Conservation (phyloP, 208 protist species). For the Trypanosoma cruzi region DNA sequence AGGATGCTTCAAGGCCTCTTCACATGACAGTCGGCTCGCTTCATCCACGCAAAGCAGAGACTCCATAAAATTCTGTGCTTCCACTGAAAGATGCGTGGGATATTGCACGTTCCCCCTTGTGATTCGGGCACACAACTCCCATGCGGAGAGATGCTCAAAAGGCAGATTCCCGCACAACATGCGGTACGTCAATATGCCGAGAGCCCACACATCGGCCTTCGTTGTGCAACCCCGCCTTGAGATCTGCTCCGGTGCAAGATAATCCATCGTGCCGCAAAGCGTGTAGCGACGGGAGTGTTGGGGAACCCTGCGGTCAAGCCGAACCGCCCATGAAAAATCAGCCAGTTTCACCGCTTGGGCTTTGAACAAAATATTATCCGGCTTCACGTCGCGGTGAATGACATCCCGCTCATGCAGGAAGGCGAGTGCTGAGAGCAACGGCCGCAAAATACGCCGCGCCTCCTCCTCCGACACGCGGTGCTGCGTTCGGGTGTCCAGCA, state of each 20-base stretch:
- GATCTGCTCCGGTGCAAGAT: conserved; percentile 96
- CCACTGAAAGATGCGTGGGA: conserved; percentile 37
- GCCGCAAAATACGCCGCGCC: conserved; percentile 28
- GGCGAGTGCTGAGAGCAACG: conserved; percentile 42
- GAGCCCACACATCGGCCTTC: conserved; percentile 75
- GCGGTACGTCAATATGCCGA: conserved; percentile 66
- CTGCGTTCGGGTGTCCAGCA: conserved; percentile 40
- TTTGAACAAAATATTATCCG: conserved; percentile 74
- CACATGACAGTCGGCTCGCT: conserved; percentile 40
- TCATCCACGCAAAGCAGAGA: conserved; percentile 56
- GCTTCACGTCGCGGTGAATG: conserved; percentile 83
- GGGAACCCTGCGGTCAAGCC: conserved; percentile 12
- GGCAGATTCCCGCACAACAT: conserved; percentile 55
- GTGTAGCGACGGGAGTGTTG: conserved; percentile 39
- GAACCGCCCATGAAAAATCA: conserved; percentile 95
- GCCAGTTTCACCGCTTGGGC: conserved; percentile 91
- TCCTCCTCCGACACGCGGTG: conserved; percentile 34
- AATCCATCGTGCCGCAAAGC: conserved; percentile 97
- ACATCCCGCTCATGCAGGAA: conserved; percentile 65
- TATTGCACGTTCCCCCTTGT: conserved; percentile 35
- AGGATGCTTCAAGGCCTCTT: conserved; percentile 56
- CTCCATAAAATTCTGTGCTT: conserved; percentile 51
- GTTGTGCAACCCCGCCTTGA: conserved; percentile 35
- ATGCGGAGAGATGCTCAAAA: conserved; percentile 42
- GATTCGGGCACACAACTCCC: conserved; percentile 45